Evolutionary conservation across 768 basidiomycete genomes (phyloP).

Genomic region (Amanita subjunquillea): DNA sequence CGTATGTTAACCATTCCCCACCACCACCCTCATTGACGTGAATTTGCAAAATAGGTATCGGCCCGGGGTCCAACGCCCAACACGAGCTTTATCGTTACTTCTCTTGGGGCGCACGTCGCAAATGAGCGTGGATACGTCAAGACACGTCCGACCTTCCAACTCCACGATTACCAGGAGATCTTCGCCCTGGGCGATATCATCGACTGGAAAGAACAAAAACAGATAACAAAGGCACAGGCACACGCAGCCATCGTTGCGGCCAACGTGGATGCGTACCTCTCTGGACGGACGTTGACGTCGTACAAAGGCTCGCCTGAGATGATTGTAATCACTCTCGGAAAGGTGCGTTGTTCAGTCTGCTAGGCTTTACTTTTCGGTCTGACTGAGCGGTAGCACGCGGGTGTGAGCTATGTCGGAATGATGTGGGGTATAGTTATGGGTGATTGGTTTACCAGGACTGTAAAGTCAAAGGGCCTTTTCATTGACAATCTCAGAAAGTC

Average conservation of each 20-base stretch:
- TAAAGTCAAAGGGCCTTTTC: slow-evolving; percentile 16
- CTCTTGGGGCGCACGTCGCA: slow-evolving; percentile 23
- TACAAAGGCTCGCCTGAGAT: slow-evolving; percentile 44
- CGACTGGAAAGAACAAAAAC: slow-evolving; percentile 47
- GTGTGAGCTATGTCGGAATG: slow-evolving; percentile 29
- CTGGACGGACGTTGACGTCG: slow-evolving; percentile 18
- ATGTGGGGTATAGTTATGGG: slow-evolving; percentile 36
- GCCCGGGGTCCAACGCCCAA: slow-evolving; percentile 27
- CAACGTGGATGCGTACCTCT: slow-evolving; percentile 32
- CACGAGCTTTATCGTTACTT: slow-evolving; percentile 33
- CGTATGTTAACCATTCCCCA: slow-evolving; percentile 21
- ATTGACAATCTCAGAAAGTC: slow-evolving; percentile 8
- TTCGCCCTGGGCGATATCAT: slow-evolving; percentile 53
- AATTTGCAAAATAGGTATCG: slow-evolving; percentile 14
- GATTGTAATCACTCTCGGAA: slow-evolving; percentile 45
- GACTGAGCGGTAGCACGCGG: slow-evolving; percentile 17
- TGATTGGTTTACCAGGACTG: slow-evolving; percentile 25
- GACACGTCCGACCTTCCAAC: slow-evolving; percentile 39
- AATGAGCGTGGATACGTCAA: slow-evolving; percentile 27
- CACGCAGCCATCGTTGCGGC: slow-evolving; percentile 33
- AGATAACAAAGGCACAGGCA: slow-evolving; percentile 28
- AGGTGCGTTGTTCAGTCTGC: slow-evolving; percentile 16
- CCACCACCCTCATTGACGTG: background rate
- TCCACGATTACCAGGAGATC: slow-evolving; percentile 33
- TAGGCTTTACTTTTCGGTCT: background rate